Evolutionary conservation across 768 basidiomycete genomes (phyloP).

Genomic region (Pleurotus giganteus): DNA sequence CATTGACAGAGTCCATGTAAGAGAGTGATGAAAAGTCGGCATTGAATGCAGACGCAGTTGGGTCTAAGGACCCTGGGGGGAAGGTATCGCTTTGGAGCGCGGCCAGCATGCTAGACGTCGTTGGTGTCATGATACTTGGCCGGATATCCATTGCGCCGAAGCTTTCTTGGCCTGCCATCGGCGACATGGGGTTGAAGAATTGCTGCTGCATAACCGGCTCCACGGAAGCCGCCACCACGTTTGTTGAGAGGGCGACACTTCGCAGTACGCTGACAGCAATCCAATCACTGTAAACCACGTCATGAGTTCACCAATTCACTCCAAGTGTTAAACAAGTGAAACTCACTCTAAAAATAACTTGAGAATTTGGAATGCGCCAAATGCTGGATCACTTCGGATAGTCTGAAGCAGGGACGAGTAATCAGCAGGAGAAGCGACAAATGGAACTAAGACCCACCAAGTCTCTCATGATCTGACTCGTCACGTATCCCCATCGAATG

Average conservation of each 20-base stretch:
- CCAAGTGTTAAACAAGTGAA: conserved; percentile 8
- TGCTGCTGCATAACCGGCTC: conserved; percentile 91
- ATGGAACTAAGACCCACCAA: conserved; percentile 49
- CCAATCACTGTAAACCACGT: conserved; percentile 68
- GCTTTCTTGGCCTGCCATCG: conserved; percentile 86
- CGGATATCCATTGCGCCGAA: conserved; percentile 67
- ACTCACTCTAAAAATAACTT: conserved; percentile 89
- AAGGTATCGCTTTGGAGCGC: conserved; percentile 79
- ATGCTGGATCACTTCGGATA: conserved; percentile 88
- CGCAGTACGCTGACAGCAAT: conserved; percentile 87
- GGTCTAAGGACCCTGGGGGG: conserved; percentile 63
- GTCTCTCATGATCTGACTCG: conserved; percentile 90
- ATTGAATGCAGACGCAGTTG: conserved; percentile 58
- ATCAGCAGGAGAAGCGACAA: conserved; percentile 10
- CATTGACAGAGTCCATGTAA: conserved; percentile 71
- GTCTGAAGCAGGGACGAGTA: conserved; percentile 47
- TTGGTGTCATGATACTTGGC: conserved; percentile 69
- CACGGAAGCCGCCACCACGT: conserved; percentile 88
- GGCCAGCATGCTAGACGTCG: conserved; percentile 88
- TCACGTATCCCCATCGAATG: conserved; percentile 92
- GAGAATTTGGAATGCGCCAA: conserved; percentile 89
- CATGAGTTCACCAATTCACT: conserved; percentile 15
- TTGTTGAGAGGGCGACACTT: conserved; percentile 84
- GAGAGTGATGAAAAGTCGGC: conserved; percentile 69
- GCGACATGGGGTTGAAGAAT: conserved; percentile 73